A percentile compares a stretch with the other conserved stretches of the same genome.
Conservation (phyloP, 2,329 filamentous ascomycete species). For the Diaporthe citri region DNA sequence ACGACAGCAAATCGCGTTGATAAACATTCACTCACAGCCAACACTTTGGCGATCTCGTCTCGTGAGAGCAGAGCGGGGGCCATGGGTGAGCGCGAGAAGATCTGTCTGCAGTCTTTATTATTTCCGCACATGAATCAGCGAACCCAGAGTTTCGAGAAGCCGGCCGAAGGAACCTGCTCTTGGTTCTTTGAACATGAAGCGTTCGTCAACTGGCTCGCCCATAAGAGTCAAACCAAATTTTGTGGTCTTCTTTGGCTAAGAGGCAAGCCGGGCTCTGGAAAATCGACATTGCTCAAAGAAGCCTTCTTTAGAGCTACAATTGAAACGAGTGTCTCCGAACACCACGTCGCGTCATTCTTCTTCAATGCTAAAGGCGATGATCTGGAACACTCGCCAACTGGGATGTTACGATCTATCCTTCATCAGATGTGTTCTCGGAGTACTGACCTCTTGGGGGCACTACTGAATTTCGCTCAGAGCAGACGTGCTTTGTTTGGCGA, state of each 20-base stretch:
- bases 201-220: neutral
- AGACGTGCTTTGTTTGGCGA: neutral
- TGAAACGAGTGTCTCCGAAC: neutral
- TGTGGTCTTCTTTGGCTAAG: neutral
- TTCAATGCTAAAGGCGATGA: neutral
- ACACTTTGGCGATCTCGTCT: neutral
- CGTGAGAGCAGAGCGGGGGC: neutral
- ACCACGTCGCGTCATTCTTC: neutral
- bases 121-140: constrained; percentile 13
- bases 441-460: neutral
- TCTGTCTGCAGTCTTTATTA: neutral
- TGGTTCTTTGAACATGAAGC: neutral
- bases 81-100: neutral
- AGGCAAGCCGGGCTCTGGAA: neutral
- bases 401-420: neutral
- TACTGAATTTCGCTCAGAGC: neutral
- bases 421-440: neutral
- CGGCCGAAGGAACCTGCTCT: neutral
- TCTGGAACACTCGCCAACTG: neutral
- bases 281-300: constrained; percentile 9
- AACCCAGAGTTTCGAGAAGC: neutral
- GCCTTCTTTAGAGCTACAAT: neutral
- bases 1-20: neutral
- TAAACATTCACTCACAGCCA: neutral
- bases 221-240: neutral